Evolutionary conservation across 345 rosid genomes (phyloP), one percentile per base, ranked within the genome.

Genomic region (Stellera chamaejasme): DNA sequence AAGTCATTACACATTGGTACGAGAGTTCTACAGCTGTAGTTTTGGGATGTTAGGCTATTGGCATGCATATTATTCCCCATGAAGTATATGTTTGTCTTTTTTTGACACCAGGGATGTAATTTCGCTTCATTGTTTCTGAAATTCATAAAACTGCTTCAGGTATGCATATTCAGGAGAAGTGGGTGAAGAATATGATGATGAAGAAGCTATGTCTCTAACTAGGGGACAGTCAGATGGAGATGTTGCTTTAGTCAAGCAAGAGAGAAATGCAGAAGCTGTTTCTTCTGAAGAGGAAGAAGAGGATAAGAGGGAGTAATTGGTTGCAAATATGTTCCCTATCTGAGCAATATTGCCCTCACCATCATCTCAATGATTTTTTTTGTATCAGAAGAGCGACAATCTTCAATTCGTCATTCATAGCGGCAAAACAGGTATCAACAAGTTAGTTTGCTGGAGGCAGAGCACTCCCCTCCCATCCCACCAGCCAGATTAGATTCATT

Each of bases 91-190:
- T 32, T 32, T 32, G 7, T 32, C 39, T 5, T 32, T 32, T 32
- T 32, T 8, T 32, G 9, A 32, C 9, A 3, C 39, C 5, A 32
- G 5, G 5, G 39, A 32, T 32, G 39, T 11, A 9, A 19, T 25
- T 7, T 59, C 44, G 11, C 43, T 60, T 48, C 43, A 13, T 44
- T 44, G 27, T 48, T 41, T 48, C 56, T 66, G 61, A 74, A 41
- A 23, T 43, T 15, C 13, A 28, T 6, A 13, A 12, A 55, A 58
- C 48, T 46, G 60, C 52, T 10, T 48, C 66, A 90, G 97, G 71
- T 90, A 90, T 62, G 97, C 96, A 16, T 90, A 87, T 72, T 78
- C 91, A 0, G 96, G 81, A 49, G 85, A 79, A 44, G 67, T 55
- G 2, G 91, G 80, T 59, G 84, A 78, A 25, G 94, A 79, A 52